A percentile compares a stretch with the other conserved stretches of the same genome.
Conservation (phyloP, 148 eudicot species). For the Camellia granthamiana region DNA sequence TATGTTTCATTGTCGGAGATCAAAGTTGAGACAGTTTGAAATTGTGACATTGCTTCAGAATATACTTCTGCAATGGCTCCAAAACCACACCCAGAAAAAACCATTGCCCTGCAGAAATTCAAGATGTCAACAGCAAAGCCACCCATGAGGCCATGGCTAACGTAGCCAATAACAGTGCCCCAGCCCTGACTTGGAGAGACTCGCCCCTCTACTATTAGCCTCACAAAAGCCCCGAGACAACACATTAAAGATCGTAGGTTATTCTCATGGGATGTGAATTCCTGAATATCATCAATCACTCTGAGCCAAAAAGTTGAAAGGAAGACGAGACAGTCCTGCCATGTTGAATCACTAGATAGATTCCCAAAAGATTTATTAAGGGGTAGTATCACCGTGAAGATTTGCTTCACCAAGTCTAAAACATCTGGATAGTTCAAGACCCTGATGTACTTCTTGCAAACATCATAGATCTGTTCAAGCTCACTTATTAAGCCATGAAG, state of each 20-base stretch:
- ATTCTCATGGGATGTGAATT: constrained; percentile 27
- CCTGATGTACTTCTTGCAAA: constrained; percentile 53
- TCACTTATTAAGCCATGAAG: constrained; percentile 52
- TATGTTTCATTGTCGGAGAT: constrained; percentile 19
- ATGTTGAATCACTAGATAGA: constrained; percentile 34
- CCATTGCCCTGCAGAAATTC: constrained; percentile 73
- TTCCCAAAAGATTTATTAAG: constrained; percentile 26
- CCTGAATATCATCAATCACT: constrained; percentile 62
- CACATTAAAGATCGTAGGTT: constrained; percentile 40
- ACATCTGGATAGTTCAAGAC: constrained; percentile 46
- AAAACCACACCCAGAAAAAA: constrained; percentile 70
- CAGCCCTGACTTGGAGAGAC: constrained; percentile 65
- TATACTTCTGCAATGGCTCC: constrained; percentile 51
- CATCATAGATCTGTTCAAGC: constrained; percentile 70
- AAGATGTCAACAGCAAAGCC: constrained; percentile 36
- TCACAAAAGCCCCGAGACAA: constrained; percentile 54
- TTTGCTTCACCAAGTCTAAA: constrained; percentile 50
- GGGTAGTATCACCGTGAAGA: constrained; percentile 57
- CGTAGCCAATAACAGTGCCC: constrained; percentile 55
- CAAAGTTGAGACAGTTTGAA: constrained; percentile 30
- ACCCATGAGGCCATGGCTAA: constrained; percentile 33
- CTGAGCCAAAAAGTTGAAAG: constrained; percentile 76
- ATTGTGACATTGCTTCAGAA: constrained; percentile 43
- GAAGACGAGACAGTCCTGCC: constrained; percentile 66
- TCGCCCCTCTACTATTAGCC: constrained; percentile 49